Percentiles rank a stretch among this genome's conserved stretches.
These are phyloP conservation scores for Exophiala oligosperma DNA, from an alignment of 2,329 filamentous ascomycete species.

Conservation along the genomic window DNA sequence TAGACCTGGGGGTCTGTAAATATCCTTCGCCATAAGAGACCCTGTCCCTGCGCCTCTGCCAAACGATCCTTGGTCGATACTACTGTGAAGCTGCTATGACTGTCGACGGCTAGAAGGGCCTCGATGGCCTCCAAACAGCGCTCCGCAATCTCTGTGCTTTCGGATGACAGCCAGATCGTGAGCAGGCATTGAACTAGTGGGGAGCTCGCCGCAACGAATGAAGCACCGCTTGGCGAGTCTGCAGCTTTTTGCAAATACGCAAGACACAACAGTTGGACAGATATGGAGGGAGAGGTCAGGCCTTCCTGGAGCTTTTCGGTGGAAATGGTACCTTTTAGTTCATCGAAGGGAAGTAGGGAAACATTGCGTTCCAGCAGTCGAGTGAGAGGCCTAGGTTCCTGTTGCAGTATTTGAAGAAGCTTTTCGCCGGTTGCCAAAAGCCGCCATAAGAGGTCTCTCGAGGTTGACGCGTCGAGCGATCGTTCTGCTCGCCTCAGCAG, in stretches of 20 bases:
- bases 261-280: conserved; percentile 59
- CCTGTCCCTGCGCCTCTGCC: conserved; percentile 45
- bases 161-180: conserved; percentile 58
- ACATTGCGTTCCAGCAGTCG: conserved; percentile 54
- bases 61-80: conserved; percentile 25
- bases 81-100: conserved; percentile 33
- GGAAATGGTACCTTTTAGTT: conserved; percentile 49
- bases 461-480: conserved; percentile 23
- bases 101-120: conserved; percentile 54
- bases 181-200: conserved; percentile 57
- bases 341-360: conserved; percentile 50
- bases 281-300: conserved; percentile 49
- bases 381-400: conserved; percentile 58
- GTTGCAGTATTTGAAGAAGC: conserved; percentile 43
- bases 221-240: conserved; percentile 52
- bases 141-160: conserved; percentile 56
- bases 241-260: conserved; percentile 59
- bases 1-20: conserved; percentile 63
- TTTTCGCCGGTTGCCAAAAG: conserved; percentile 23
- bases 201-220: conserved; percentile 57
- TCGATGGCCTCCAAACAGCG: conserved; percentile 55
- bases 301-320: conserved; percentile 57
- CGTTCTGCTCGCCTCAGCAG: conserved; percentile 27
- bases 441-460: conserved; percentile 23
- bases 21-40: conserved; percentile 61